Evolutionary conservation across 192 early-diverging fungal genomes (phyloP).

Genomic region (Coemansia sp.): DNA sequence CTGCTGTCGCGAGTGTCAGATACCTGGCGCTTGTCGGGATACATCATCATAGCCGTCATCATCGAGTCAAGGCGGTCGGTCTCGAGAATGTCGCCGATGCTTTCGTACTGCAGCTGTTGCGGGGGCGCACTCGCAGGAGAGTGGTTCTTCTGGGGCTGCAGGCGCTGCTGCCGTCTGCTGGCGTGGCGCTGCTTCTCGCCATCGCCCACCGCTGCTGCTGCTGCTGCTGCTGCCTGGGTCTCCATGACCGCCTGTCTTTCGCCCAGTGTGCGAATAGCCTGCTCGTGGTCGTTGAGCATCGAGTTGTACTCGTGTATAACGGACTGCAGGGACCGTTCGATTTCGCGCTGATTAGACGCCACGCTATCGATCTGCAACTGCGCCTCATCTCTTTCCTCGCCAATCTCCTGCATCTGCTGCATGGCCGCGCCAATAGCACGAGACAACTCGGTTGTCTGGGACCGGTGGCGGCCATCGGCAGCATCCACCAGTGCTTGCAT

Average conservation of each 20-base stretch:
- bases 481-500: not conserved
- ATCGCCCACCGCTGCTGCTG: not conserved
- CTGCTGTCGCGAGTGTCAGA: not conserved
- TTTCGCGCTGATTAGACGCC: conserved; percentile 2
- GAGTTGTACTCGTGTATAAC: conserved; percentile 27
- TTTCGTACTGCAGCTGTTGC: conserved; percentile 12
- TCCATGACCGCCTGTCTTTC: conserved; percentile 33
- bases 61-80: conserved; percentile 6
- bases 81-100: conserved; percentile 41
- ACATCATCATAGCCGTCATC: not conserved
- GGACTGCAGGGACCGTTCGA: conserved; percentile 20
- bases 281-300: conserved; percentile 49
- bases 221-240: conserved; percentile 3
- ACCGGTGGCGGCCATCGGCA: conserved; percentile 11
- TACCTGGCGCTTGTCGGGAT: not conserved
- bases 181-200: not conserved
- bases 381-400: conserved; percentile 8
- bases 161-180: conserved; percentile 3
- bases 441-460: not conserved
- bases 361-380: conserved; percentile 15
- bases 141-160: not conserved
- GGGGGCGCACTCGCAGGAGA: not conserved
- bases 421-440: conserved; percentile 2
- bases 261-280: conserved; percentile 27
- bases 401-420: not conserved